A percentile compares a stretch with the other conserved stretches of the same genome.
These are phyloP conservation scores for Globisporangium nunn DNA, from an alignment of 352 stramenopile genomes.

Conservation along the genomic window DNA sequence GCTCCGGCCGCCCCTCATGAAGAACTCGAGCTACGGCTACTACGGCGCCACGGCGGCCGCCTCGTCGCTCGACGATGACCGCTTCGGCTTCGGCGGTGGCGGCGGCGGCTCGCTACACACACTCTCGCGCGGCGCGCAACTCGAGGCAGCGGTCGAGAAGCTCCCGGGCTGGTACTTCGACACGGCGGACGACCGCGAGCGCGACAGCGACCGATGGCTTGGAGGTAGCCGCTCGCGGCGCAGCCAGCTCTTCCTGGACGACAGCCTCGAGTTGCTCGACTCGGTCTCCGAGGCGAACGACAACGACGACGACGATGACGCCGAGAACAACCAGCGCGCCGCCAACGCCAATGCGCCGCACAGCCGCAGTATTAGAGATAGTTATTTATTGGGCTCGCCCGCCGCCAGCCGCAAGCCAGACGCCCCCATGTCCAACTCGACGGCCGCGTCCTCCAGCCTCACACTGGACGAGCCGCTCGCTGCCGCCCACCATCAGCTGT, in stretches of 20 bases:
- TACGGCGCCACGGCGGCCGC: constrained; percentile 13
- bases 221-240: constrained; percentile 12
- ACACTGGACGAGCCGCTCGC: background rate
- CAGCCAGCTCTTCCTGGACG: constrained; percentile 10
- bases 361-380: constrained; percentile 14
- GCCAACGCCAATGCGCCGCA: background rate
- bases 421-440: constrained; percentile 6
- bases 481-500: background rate
- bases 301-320: background rate
- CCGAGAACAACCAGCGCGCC: constrained; percentile 7
- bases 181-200: constrained; percentile 15
- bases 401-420: background rate
- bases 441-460: background rate
- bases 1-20: constrained; percentile 3
- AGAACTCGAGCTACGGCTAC: constrained; percentile 15
- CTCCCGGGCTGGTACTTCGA: constrained; percentile 65
- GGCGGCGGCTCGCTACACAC: background rate
- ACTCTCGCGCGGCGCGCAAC: constrained; percentile 48
- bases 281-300: constrained; percentile 9
- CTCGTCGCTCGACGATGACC: constrained; percentile 11
- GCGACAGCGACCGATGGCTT: constrained; percentile 11
- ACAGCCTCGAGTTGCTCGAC: constrained; percentile 14
- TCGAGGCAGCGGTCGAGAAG: constrained; percentile 62
- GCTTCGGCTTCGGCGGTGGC: background rate
- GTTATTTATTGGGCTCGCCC: constrained; percentile 18